Percentiles rank a stretch among this genome's conserved stretches.
phyloP scores from a whole-genome alignment of 2,329 filamentous ascomycete genomes.

The Ophiocordyceps camponoti-floridani region DNA sequence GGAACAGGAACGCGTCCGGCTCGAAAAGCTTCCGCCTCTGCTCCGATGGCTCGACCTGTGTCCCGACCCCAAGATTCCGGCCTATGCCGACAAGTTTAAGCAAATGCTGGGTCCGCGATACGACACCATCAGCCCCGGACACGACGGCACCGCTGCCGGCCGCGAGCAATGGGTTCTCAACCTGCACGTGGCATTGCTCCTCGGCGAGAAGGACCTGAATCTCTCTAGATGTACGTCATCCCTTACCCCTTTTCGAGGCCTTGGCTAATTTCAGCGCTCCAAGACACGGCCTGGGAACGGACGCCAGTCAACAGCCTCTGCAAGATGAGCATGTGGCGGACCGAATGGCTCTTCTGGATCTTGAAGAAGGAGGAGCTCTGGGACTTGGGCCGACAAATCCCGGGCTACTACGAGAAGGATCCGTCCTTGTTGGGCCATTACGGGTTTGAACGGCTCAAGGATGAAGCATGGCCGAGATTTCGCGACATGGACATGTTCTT shows the following conservation, averaged over 20 bases:
- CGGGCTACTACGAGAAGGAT: slow-evolving; percentile 29
- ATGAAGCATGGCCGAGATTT: slow-evolving; percentile 34
- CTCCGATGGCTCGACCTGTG: slow-evolving; percentile 41
- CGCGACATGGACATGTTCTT: slow-evolving; percentile 45
- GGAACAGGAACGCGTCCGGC: slow-evolving; percentile 34
- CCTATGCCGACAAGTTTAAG: slow-evolving; percentile 35
- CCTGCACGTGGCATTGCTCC: slow-evolving; percentile 41
- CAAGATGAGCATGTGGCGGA: slow-evolving; percentile 41
- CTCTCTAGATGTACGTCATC: slow-evolving; percentile 37
- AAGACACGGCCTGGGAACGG: slow-evolving; percentile 43
- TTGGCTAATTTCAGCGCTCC: no score
- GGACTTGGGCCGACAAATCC: slow-evolving; percentile 33
- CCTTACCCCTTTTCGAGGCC: neutral
- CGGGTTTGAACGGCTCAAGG: slow-evolving; percentile 25
- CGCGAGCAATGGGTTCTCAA: slow-evolving; percentile 50
- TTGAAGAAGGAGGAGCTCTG: slow-evolving; percentile 30
- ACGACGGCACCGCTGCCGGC: slow-evolving; percentile 34
- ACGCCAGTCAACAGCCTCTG: slow-evolving; percentile 32
- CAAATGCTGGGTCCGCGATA: slow-evolving; percentile 42
- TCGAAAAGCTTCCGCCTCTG: slow-evolving; percentile 40
- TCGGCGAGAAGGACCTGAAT: slow-evolving; percentile 45
- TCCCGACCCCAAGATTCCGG: slow-evolving; percentile 29
- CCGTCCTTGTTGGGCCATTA: slow-evolving; percentile 24
- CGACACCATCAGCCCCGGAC: slow-evolving; percentile 39
- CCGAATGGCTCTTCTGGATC: slow-evolving; percentile 38